Evolutionary conservation across 495 filamentous ascomycete genomes (phyloP).

Genomic region (Poronia punctata): DNA sequence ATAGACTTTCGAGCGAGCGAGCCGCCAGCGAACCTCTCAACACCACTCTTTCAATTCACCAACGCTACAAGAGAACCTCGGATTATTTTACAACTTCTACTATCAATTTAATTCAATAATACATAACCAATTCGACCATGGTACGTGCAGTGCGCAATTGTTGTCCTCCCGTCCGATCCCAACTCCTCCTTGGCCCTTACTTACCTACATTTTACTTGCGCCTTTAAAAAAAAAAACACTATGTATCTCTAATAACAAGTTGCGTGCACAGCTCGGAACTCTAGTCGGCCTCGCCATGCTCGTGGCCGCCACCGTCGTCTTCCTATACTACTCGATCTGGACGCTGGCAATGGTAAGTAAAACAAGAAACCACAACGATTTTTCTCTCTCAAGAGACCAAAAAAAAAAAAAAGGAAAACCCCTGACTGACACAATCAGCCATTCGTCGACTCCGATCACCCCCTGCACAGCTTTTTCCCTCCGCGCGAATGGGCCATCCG

Average conservation of each 20-base stretch:
- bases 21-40: too few species aligned
- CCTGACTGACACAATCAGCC: slow-evolving; percentile 53
- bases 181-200: neutral
- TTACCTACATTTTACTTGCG: too few species aligned
- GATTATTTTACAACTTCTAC: neutral
- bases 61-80: neutral
- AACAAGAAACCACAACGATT: neutral
- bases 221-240: too few species aligned
- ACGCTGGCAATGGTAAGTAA: slow-evolving; percentile 82
- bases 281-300: slow-evolving; percentile 97
- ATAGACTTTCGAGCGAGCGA: too few species aligned
- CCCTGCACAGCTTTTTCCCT: slow-evolving; percentile 90
- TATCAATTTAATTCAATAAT: neutral
- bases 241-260: too few species aligned
- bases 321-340: slow-evolving; percentile 98
- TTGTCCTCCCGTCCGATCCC: too few species aligned
- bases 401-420: neutral
- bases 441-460: slow-evolving; percentile 91
- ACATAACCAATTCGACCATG: slow-evolving; percentile 27
- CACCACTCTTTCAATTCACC: too few species aligned
- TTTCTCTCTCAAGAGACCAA: slow-evolving; percentile 5
- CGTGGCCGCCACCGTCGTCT: slow-evolving; percentile 87
- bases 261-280: slow-evolving; percentile 93
- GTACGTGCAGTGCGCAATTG: slow-evolving; percentile 16
- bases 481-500: slow-evolving; percentile 98